Evolutionary conservation across 2,329 filamentous ascomycete species (phyloP).

Genomic region (Ophiostoma ulmi): DNA sequence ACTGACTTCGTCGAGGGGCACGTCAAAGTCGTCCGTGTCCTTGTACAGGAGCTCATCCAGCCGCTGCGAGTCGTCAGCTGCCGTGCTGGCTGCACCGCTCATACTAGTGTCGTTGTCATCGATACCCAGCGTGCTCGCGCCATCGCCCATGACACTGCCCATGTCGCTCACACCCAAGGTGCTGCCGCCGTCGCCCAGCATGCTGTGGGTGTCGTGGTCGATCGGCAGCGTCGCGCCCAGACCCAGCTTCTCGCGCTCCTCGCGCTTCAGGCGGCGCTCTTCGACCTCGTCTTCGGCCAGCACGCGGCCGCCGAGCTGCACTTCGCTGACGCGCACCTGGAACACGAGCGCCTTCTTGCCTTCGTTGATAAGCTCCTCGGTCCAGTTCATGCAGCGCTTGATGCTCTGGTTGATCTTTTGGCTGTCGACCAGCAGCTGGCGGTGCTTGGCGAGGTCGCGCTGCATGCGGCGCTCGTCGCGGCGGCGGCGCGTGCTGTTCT

Average conservation of each 20-base stretch:
- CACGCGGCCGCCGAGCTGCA: slow-evolving; percentile 75
- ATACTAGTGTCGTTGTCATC: neutral
- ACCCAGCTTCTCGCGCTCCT: slow-evolving; percentile 6
- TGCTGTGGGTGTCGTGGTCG: slow-evolving; percentile 4
- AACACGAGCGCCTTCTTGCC: slow-evolving; percentile 80
- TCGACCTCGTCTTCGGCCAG: slow-evolving; percentile 64
- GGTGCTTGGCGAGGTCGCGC: slow-evolving; percentile 81
- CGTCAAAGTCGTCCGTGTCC: neutral
- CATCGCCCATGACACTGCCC: neutral
- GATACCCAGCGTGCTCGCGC: neutral
- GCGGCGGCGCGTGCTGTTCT: slow-evolving; percentile 47
- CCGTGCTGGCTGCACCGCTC: neutral
- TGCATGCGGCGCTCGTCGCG: slow-evolving; percentile 79
- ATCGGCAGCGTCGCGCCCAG: slow-evolving; percentile 11
- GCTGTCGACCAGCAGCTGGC: slow-evolving; percentile 79
- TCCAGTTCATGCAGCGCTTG: slow-evolving; percentile 82
- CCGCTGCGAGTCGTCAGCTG: neutral
- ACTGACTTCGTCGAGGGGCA: neutral
- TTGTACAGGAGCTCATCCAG: neutral
- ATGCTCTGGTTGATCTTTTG: slow-evolving; percentile 95
- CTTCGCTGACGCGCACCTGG: slow-evolving; percentile 69
- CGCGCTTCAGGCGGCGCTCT: slow-evolving; percentile 23
- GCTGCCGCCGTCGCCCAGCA: slow-evolving; percentile 13
- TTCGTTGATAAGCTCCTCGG: slow-evolving; percentile 83
- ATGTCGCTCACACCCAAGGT: slow-evolving; percentile 2